A percentile compares a stretch with the other conserved stretches of the same genome.
phyloP scores from a whole-genome alignment of 2,329 filamentous ascomycete genomes.

The Graphilbum fragrans region DNA sequence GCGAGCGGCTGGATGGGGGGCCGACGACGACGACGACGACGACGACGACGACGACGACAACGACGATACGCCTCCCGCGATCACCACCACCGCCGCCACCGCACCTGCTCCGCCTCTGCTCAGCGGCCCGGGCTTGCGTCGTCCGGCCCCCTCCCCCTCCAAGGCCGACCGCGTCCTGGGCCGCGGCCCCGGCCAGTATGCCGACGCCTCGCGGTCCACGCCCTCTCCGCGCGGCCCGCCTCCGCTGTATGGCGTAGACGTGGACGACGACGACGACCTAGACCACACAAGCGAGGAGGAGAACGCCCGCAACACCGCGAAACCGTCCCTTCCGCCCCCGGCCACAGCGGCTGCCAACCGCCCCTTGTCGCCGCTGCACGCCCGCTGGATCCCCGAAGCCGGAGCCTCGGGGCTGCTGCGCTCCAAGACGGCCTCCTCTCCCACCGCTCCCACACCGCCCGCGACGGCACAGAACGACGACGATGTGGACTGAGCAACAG shows the following conservation, averaged over 20 bases:
- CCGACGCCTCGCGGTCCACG: slow-evolving; percentile 26
- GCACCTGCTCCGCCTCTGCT: slow-evolving; percentile 9
- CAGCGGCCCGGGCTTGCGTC: slow-evolving; percentile 1
- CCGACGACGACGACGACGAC: slow-evolving; percentile 17
- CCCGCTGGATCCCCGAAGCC: slow-evolving; percentile 9
- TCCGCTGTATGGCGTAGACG: slow-evolving; percentile 17
- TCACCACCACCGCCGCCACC: slow-evolving; percentile 11
- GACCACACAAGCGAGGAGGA: slow-evolving; percentile 18
- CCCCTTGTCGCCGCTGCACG: slow-evolving; percentile 5
- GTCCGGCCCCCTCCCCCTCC: slow-evolving; percentile 24
- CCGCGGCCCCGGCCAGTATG: slow-evolving; percentile 42
- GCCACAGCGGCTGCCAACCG: background rate
- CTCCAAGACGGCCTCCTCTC: background rate
- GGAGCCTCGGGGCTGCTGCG: slow-evolving; percentile 1
- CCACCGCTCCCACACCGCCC: too few species aligned
- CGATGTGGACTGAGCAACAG: too few species aligned
- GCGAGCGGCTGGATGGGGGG: slow-evolving; percentile 55
- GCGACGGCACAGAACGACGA: too few species aligned
- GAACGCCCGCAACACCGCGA: background rate
- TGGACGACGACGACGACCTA: slow-evolving; percentile 24
- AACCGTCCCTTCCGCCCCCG: background rate
- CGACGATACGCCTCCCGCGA: slow-evolving; percentile 6
- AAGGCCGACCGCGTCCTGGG: slow-evolving; percentile 48
- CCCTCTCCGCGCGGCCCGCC: slow-evolving; percentile 11
- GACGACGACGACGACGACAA: slow-evolving; percentile 9